Percentiles rank a stretch among this genome's conserved stretches.
Conservation (phyloP, 495 filamentous ascomycete genomes). For the Cercophora scortea region DNA sequence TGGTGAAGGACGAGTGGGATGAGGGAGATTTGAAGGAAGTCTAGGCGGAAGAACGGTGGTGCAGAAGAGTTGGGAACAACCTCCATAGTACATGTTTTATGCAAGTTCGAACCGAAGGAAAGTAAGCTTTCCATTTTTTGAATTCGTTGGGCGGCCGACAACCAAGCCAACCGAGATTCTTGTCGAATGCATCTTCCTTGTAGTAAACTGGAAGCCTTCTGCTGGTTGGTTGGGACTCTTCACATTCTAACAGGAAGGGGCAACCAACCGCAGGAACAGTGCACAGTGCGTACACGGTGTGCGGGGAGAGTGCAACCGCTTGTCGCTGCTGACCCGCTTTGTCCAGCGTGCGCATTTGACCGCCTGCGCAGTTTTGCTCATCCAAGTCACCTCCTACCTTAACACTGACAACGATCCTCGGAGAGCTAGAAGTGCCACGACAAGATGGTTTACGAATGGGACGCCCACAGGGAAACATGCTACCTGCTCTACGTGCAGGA, state of each 20-base stretch:
- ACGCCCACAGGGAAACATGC: slow-evolving; percentile 58
- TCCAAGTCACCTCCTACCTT: neutral
- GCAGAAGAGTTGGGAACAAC: neutral
- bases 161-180: no score
- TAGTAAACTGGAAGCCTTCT: no score
- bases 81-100: no score
- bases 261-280: no score
- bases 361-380: neutral
- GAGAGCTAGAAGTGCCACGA: neutral
- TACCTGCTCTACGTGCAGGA: slow-evolving; percentile 69
- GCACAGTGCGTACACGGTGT: no score
- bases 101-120: no score
- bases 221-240: no score
- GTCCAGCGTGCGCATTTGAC: slow-evolving; percentile 2
- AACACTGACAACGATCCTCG: neutral
- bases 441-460: slow-evolving; percentile 73
- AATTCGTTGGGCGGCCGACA: no score
- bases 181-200: no score
- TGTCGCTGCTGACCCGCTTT: neutral
- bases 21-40: neutral
- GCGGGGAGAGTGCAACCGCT: no score
- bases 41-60: neutral
- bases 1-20: slow-evolving; percentile 15
- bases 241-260: no score
- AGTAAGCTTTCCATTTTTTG: no score